Evolutionary conservation across 306 rosid genomes (phyloP), one percentile per base, ranked within the genome.

Genomic region (Datisca glomerata): DNA sequence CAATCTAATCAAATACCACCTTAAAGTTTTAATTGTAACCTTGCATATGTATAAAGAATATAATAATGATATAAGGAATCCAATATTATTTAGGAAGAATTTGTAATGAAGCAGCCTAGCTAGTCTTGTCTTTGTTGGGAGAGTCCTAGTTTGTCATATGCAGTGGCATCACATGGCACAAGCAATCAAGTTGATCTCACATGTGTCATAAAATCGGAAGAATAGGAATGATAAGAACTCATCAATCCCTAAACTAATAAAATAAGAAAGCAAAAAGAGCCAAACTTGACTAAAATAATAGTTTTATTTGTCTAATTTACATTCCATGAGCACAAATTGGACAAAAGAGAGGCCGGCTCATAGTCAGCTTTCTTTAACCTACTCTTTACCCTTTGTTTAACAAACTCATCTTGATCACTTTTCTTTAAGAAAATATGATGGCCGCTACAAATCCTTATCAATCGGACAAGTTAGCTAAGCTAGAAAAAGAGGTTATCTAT

Each of bases 261-360:
- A 58, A 61, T 7, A 21, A 21, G 24, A 21, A 65, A 57, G 57
- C 40, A 20, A 36, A 28, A 21, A 59, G 51, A 53, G 43, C 53
- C 47, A 67, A 55, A 45, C 23, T 60, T 33, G 50, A 60, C 22
- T 67, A 34, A 69, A 70, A 39, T 45, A 52, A n/a, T 51, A 59
- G 37, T 28, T 40, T 38, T 49, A 51, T 60, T 69, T 69, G 71
- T 66, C 66, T 17, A 48, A 67, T 60, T 41, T 38, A 51, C 53
- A 62, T 40, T 67, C 51, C 67, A 53, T 64, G 63, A 67, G 66
- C 53, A 27, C 63, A 72, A 65, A 67, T 68, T 75, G 57, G 91
- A 84, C 91, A 80, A 80, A 70, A 52, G 33, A 49, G 33, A 56
- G 86, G 93, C 86, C 98, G 95, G 95, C 98, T 52, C n/a, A n/a